Evolutionary conservation across 306 rosid genomes (phyloP), one percentile per base, ranked within the genome.

Genomic region (Medicago lupulina): DNA sequence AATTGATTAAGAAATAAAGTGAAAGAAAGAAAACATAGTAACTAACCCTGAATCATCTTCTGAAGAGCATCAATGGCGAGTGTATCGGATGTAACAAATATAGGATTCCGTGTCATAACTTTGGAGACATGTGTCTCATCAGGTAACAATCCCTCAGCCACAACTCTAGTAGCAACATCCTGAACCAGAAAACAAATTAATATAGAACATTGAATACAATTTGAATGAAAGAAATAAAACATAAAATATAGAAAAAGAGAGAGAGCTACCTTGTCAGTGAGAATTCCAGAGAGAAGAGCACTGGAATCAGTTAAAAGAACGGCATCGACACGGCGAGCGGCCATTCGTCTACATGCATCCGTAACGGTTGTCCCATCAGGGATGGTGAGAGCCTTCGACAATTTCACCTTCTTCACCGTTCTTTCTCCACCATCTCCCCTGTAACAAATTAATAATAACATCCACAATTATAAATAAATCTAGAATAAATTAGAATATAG

Each of bases 41-140:
- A 46, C 41, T 68, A 44, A 92, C 99, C 99, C 47, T 90, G 96
- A 25, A 92, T 87, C 99, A 95, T 95, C 85, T 87, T 92, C 83
- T 95, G 99, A 74, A 95, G 97, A 65, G 99, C 99, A 65, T 95
- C 99, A 28, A 95, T 78, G 36, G 99, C 99, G 4, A 90, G 91
- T 1, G 97, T 80, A 83, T 95, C 99, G 0, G 97, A 80, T 8
- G 91, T 80, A 14, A 95, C 97, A 83, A 92, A 95, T 16, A 84
- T 76, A 50, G 99, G 99, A 88, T 89, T 95, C 53, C 96, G 77
- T 0, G 99, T 95, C 99, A 95, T 95, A 38, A 95, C 76, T 83
- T 85, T 95, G 0, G 97, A 95, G 25, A 90, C 97, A 17, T 79
- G 19, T 0, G 99, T 92, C 81, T 89, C 96, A 75, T 95, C 96